These are phyloP conservation scores for Echinochloa phyllopogon DNA, from an alignment of 176 grass and related monocot species.

Conservation along the genomic window DNA sequence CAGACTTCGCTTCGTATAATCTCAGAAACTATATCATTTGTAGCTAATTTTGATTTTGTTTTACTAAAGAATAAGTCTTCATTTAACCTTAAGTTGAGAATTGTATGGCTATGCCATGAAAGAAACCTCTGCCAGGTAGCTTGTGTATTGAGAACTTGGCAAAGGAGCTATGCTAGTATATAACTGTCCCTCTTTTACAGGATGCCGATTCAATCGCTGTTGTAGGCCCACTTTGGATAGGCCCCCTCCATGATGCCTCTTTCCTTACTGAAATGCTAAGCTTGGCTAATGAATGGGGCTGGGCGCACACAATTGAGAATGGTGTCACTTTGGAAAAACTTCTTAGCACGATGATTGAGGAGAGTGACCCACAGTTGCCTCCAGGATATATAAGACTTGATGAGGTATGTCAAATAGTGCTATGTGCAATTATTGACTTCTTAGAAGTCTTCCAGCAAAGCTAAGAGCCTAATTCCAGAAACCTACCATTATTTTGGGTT, in stretches of 20 bases:
- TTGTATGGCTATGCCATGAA: not conserved
- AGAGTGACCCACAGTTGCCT: slow-evolving; percentile 70
- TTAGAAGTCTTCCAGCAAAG: not conserved
- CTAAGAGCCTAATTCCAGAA: not conserved
- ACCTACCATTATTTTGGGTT: not conserved
- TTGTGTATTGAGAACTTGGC: not conserved
- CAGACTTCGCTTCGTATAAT: not conserved
- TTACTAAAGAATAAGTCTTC: not conserved
- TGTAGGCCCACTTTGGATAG: slow-evolving; percentile 84
- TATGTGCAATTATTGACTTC: slow-evolving; percentile 22
- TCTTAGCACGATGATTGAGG: slow-evolving; percentile 84
- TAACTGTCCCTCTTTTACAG: slow-evolving; percentile 48
- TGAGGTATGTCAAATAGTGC: slow-evolving; percentile 58
- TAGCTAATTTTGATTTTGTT: slow-evolving; percentile 10
- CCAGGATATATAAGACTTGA: slow-evolving; percentile 95
- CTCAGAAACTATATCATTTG: not conserved
- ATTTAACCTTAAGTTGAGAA: slow-evolving; percentile 28
- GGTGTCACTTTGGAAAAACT: slow-evolving; percentile 69
- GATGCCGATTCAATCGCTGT: slow-evolving; percentile 60
- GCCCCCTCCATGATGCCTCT: slow-evolving; percentile 76
- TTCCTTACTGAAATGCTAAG: slow-evolving; percentile 76
- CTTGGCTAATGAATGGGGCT: slow-evolving; percentile 79
- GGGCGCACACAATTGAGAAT: slow-evolving; percentile 64
- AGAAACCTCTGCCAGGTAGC: not conserved
- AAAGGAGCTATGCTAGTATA: slow-evolving; percentile 7